Percentiles rank a stretch among this genome's conserved stretches.
Conservation (phyloP, 306 rosid genomes). For the Styphnolobium japonicum region DNA sequence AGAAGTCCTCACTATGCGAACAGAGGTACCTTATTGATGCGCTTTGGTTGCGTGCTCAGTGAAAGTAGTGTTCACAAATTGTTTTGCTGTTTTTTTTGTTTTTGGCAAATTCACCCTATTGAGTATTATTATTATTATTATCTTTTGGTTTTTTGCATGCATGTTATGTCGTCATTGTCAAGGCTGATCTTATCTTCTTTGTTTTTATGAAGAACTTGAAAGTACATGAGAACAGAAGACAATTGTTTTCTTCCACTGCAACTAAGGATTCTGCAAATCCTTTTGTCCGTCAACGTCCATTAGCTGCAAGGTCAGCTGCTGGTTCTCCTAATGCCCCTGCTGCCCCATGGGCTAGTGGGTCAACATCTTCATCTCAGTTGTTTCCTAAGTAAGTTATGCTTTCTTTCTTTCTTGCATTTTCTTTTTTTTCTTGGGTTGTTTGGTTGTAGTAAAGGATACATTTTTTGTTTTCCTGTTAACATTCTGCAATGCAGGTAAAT, state of each 20-base stretch:
- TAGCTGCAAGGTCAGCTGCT: slow-evolving; percentile 72
- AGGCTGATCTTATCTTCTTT: slow-evolving; percentile 25
- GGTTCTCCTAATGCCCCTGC: slow-evolving; percentile 71
- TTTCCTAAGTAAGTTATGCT: slow-evolving; percentile 59
- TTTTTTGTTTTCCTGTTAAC: not conserved
- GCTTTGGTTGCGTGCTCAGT: not conserved
- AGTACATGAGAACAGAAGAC: slow-evolving; percentile 91
- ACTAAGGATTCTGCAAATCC: slow-evolving; percentile 90
- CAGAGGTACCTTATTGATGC: slow-evolving; percentile 54
- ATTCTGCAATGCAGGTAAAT: not conserved
- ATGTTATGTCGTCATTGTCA: no score
- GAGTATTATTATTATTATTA: not conserved
- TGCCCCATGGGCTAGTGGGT: slow-evolving; percentile 85
- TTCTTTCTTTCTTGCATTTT: not conserved
- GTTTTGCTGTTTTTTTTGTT: not conserved
- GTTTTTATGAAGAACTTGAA: slow-evolving; percentile 72
- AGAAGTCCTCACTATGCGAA: slow-evolving; percentile 95
- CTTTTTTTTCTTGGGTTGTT: no score
- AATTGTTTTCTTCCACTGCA: slow-evolving; percentile 68
- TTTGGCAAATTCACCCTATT: not conserved
- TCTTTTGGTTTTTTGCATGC: no score
- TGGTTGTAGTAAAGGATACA: slow-evolving; percentile 3
- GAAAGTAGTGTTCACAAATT: not conserved
- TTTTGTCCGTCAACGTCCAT: slow-evolving; percentile 90
- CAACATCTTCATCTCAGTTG: slow-evolving; percentile 58